phyloP scores from a whole-genome alignment of 2,329 filamentous ascomycete species.

The Dothideomycetes sp. region DNA sequence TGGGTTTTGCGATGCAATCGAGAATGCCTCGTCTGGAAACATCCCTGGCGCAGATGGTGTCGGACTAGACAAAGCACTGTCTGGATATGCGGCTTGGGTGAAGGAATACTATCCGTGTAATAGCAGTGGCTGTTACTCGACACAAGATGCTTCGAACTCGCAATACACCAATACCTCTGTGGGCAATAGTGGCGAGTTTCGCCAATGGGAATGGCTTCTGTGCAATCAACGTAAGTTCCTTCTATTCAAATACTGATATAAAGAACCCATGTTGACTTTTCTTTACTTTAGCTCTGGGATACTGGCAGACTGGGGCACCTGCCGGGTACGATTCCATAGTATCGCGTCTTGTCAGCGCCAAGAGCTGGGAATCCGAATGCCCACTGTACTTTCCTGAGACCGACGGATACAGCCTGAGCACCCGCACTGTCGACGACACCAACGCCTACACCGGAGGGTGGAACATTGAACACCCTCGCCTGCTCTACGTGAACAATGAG shows the following conservation, averaged over 20 bases:
- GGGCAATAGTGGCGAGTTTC: too few species aligned
- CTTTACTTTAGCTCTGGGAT: conserved; percentile 50
- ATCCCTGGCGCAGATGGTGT: conserved; percentile 33
- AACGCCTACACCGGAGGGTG: conserved; percentile 48
- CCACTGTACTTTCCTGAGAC: conserved; percentile 45
- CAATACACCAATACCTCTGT: too few species aligned
- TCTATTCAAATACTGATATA: conserved; percentile 40
- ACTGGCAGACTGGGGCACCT: conserved; percentile 46
- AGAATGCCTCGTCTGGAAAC: conserved; percentile 19
- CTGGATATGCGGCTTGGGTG: conserved; percentile 45
- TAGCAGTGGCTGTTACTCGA: conserved; percentile 36
- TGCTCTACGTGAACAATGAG: conserved; percentile 48
- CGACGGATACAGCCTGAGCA: conserved; percentile 36
- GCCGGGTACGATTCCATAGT: conserved; percentile 32
- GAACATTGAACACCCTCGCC: conserved; percentile 38
- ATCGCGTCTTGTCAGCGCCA: conserved; percentile 37
- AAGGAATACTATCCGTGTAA: conserved; percentile 32
- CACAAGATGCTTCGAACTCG: too few species aligned
- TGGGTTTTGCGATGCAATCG: conserved; percentile 30
- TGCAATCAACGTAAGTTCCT: conserved; percentile 30
- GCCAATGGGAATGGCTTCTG: too few species aligned
- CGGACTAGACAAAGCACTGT: conserved; percentile 39
- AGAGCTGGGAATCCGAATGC: conserved; percentile 48
- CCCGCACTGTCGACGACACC: conserved; percentile 35
- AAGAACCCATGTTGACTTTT: conserved; percentile 36